Evolutionary conservation across 176 grass and related monocot species (phyloP), one percentile per base, ranked within the genome.

Genomic region (Zea luxurians): DNA sequence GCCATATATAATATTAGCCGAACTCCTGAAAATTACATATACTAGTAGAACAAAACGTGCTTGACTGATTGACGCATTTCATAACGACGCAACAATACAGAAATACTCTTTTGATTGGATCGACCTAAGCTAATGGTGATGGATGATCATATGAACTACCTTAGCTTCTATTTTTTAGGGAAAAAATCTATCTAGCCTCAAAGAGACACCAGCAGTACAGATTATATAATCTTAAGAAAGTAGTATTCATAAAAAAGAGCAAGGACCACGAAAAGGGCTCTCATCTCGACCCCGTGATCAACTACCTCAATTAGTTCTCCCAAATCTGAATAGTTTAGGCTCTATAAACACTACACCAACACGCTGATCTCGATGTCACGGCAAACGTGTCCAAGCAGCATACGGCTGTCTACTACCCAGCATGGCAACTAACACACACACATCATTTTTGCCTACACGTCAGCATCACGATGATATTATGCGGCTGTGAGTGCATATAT

Each of bases 271-370:
- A 10, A 47, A 77, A 88, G 70, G 79, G 55, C 41, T 43, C 38
- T 49, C 61, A 53, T 77, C n/a, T 44, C 71, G 9, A 57, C 36
- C 74, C 77, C 77, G 72, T 82, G 86, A 95, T 83, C 81, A 89
- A 80, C 81, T 10, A 66, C 89, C 69, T 83, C 88, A 76, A 85
- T 72, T 43, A 89, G 65, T 10, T 41, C 60, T 13, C 72, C 20
- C 35, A 77, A 65, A 84, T 52, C 35, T 4, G 43, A 61, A 73
- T 85, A 73, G 13, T 71, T 48, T 80, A 84, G 18, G 40, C 70
- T 54, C 64, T 54, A 57, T 54, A 57, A 79, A 49, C 46, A 15
- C 76, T 79, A 80, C 10, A 12, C 16, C 53, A 70, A 76, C 79
- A 48, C 20, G 18, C 81, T 4, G 37, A 80, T 70, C 70, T 75